Evolutionary conservation across 2,329 filamentous ascomycete genomes (phyloP).

Genomic region (Pseudocercospora crystallina): DNA sequence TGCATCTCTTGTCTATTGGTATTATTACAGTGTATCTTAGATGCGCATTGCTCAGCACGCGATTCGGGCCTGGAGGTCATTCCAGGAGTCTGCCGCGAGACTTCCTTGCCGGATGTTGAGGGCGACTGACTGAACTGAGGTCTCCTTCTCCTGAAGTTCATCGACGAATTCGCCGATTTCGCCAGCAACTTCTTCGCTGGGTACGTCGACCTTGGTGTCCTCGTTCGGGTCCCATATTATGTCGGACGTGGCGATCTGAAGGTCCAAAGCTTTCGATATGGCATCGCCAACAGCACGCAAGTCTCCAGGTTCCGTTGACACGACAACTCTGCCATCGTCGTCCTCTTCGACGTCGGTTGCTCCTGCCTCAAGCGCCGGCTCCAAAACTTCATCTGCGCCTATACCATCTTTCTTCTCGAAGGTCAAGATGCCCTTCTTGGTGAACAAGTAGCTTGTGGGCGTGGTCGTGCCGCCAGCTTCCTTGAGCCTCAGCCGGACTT

Average conservation of each 20-base stretch:
- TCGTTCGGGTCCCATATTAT: constrained; percentile 84
- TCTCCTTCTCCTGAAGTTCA: constrained; percentile 60
- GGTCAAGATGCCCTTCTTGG: constrained; percentile 72
- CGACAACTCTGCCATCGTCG: constrained; percentile 66
- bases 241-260: constrained; percentile 71
- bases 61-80: constrained; percentile 27
- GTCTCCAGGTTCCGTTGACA: constrained; percentile 67
- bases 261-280: constrained; percentile 61
- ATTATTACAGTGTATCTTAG: neutral
- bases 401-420: constrained; percentile 61
- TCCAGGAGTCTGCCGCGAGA: constrained; percentile 27
- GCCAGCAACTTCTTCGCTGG: constrained; percentile 56
- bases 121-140: constrained; percentile 76
- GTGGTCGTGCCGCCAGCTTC: constrained; percentile 67
- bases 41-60: neutral
- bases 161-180: constrained; percentile 61
- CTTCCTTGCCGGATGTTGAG: constrained; percentile 58
- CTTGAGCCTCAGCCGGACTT: constrained; percentile 71
- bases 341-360: constrained; percentile 71
- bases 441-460: constrained; percentile 80
- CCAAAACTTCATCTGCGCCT: constrained; percentile 69
- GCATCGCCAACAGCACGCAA: constrained; percentile 64
- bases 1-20: neutral
- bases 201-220: constrained; percentile 69
- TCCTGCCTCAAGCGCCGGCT: constrained; percentile 81